Percentiles rank a stretch among this genome's conserved stretches.
Conservation (phyloP, 192 early-diverging fungal genomes). For the Coemansia reversa region DNA sequence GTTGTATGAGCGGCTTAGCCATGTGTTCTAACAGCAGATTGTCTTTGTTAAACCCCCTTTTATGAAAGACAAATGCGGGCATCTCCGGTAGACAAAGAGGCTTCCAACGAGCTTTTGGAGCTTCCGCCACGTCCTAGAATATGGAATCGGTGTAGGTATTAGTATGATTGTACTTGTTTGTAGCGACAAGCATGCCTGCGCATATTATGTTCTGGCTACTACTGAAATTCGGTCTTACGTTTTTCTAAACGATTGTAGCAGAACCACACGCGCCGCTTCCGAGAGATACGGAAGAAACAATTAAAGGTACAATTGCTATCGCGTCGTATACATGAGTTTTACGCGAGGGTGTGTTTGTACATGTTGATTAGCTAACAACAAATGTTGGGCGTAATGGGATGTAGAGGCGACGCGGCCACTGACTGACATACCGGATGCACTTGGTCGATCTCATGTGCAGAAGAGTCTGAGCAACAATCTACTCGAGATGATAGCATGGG, state of each 20-base stretch:
- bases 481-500: conserved; percentile 50
- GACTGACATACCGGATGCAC: conserved; percentile 34
- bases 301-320: conserved; percentile 23
- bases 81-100: too few relatives aligned
- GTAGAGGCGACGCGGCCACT: conserved; percentile 43
- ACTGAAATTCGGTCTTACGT: too few relatives aligned
- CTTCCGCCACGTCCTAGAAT: conserved; percentile 12
- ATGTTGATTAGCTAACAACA: neutral
- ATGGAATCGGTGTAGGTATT: conserved; percentile 8
- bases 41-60: too few relatives aligned
- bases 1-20: too few relatives aligned
- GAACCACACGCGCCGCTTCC: conserved; percentile 34
- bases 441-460: conserved; percentile 40
- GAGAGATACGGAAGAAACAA: conserved; percentile 41
- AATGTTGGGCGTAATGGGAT: neutral
- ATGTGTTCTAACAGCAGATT: too few relatives aligned
- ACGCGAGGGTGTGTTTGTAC: neutral
- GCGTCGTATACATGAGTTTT: neutral
- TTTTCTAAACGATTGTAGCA: too few relatives aligned
- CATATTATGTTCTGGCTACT: too few relatives aligned
- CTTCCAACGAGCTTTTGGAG: conserved; percentile 2
- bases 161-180: too few relatives aligned
- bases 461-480: conserved; percentile 46
- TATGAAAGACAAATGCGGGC: too few relatives aligned
- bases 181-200: too few relatives aligned